Percentiles rank a stretch among this genome's conserved stretches.
Evolutionary conservation across 306 rosid species (phyloP).

Genomic region (Corylus avellana): DNA sequence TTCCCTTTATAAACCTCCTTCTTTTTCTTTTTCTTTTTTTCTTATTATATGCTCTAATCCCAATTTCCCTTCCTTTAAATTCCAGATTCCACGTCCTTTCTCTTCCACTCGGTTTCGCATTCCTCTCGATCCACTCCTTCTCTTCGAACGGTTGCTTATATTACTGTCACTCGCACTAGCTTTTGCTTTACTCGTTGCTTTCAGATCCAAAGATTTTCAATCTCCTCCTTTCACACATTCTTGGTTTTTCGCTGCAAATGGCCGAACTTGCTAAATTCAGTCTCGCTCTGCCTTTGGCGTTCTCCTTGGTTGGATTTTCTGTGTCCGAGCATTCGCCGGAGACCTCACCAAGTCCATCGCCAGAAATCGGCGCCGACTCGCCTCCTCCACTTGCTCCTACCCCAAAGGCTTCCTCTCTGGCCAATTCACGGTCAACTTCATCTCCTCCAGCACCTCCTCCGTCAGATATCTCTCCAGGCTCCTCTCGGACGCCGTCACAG

Average conservation of each 20-base stretch:
- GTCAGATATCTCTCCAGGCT: neutral
- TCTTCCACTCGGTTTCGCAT: neutral
- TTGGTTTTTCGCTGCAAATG: slow-evolving; percentile 32
- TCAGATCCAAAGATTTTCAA: slow-evolving; percentile 43
- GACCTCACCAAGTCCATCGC: slow-evolving; percentile 39
- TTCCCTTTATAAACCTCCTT: neutral
- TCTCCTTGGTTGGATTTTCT: slow-evolving; percentile 28
- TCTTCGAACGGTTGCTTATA: slow-evolving; percentile 8
- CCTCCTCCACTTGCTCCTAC: slow-evolving; percentile 25
- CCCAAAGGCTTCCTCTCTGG: slow-evolving; percentile 18
- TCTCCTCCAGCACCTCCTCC: slow-evolving; percentile 45
- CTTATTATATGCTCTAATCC: too few relatives aligned
- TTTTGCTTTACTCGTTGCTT: slow-evolving; percentile 10
- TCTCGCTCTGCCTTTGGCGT: slow-evolving; percentile 25
- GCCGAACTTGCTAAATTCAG: slow-evolving; percentile 28
- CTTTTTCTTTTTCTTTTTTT: too few relatives aligned
- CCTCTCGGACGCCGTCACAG: slow-evolving; percentile 45
- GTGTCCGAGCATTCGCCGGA: slow-evolving; percentile 31
- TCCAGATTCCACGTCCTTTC: slow-evolving; percentile 4
- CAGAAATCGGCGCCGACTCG: slow-evolving; percentile 2
- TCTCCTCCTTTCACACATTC: neutral
- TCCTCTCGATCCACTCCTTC: too few relatives aligned
- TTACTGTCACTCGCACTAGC: neutral
- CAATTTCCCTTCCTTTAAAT: neutral
- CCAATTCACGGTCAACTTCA: slow-evolving; percentile 15